Percentiles rank a stretch among this genome's conserved stretches.
Conservation (phyloP, 2,329 filamentous ascomycete genomes). For the Sporothrix protearum region DNA sequence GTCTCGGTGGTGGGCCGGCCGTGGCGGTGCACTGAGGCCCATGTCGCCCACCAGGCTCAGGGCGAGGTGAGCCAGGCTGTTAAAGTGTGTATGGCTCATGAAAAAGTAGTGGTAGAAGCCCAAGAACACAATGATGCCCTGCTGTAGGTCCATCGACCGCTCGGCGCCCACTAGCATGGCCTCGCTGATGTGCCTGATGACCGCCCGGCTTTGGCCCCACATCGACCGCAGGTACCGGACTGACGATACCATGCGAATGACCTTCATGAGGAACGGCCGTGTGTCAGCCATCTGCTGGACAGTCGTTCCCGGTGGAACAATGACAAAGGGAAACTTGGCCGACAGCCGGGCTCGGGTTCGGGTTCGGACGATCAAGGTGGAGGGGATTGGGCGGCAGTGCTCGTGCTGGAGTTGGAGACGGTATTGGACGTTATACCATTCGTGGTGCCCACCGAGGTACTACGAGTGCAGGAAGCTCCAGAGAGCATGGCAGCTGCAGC, state of each 20-base stretch:
- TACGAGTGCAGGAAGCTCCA: no score
- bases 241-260: slow-evolving; percentile 8
- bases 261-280: slow-evolving; percentile 3
- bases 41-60: slow-evolving; percentile 1
- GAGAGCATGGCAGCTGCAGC: not conserved
- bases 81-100: slow-evolving; percentile 16
- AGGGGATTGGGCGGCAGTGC: not conserved
- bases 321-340: slow-evolving; percentile 4
- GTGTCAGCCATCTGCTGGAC: not conserved
- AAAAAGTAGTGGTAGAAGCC: slow-evolving; percentile 8
- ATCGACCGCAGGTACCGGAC: slow-evolving; percentile 10
- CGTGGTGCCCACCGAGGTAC: no score
- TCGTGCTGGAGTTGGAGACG: not conserved
- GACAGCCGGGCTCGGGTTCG: not conserved
- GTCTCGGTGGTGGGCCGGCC: not conserved
- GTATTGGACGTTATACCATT: not conserved
- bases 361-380: not conserved
- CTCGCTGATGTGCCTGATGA: slow-evolving; percentile 11
- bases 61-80: not conserved
- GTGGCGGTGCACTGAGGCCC: not conserved
- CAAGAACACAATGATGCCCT: slow-evolving; percentile 11
- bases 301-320: slow-evolving; percentile 1
- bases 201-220: slow-evolving; percentile 11
- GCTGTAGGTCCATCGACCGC: slow-evolving; percentile 4
- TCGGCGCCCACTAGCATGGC: slow-evolving; percentile 12